phyloP scores from a whole-genome alignment of 164 flowering plant species.

The Euptelea pleiosperma region DNA sequence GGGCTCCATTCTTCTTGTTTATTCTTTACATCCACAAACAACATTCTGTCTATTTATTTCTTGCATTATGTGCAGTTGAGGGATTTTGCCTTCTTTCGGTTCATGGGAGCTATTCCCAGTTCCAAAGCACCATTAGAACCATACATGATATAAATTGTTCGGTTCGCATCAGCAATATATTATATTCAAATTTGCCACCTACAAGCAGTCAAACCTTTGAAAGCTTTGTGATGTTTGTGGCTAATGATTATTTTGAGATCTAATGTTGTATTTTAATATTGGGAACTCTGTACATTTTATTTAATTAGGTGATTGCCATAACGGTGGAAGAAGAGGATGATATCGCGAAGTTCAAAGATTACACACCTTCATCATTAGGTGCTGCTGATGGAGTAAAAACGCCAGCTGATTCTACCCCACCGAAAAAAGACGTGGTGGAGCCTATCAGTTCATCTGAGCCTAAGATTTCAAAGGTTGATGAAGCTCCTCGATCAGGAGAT shows the following conservation, averaged over 20 bases:
- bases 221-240: too few species aligned
- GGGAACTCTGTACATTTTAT: background rate
- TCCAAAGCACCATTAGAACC: too few species aligned
- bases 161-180: too few species aligned
- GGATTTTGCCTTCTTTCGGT: too few species aligned
- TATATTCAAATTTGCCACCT: too few species aligned
- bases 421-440: conserved; percentile 49
- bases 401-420: conserved; percentile 49
- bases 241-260: background rate
- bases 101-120: too few species aligned
- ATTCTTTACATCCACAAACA: too few species aligned
- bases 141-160: too few species aligned
- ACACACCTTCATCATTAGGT: conserved; percentile 47
- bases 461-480: conserved; percentile 39
- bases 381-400: conserved; percentile 36
- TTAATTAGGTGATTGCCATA: conserved; percentile 71
- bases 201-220: too few species aligned
- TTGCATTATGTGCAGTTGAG: too few species aligned
- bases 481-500: conserved; percentile 44
- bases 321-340: conserved; percentile 97
- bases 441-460: conserved; percentile 50
- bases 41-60: too few species aligned
- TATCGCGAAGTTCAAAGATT: conserved; percentile 71
- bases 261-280: background rate
- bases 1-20: too few species aligned